Conservation (phyloP, 73 alveolate species). For the Durusdinium trenchii region DNA sequence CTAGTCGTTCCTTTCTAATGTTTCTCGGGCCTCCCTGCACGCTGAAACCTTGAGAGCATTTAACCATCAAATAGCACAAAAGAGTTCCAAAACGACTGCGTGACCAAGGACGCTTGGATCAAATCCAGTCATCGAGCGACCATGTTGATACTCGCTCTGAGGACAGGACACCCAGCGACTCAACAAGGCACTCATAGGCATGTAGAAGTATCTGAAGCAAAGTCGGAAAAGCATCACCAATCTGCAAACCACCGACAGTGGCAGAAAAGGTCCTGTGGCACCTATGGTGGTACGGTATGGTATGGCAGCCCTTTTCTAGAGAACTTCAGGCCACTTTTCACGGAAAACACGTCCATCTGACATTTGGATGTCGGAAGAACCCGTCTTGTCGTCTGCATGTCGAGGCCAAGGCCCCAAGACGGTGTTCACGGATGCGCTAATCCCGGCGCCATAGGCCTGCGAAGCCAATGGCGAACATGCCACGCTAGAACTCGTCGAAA, state of each 20-base stretch:
- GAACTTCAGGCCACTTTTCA: too few relatives aligned
- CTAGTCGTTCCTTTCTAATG: not conserved
- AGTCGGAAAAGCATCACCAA: not conserved
- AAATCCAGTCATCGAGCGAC: not conserved
- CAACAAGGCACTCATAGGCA: slow-evolving; percentile 90
- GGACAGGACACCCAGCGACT: slow-evolving; percentile 71
- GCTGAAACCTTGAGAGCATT: not conserved
- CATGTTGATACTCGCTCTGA: not conserved
- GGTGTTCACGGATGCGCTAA: slow-evolving; percentile 89
- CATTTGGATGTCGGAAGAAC: too few relatives aligned
- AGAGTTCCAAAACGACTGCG: too few relatives aligned
- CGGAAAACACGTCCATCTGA: too few relatives aligned
- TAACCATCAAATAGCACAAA: too few relatives aligned
- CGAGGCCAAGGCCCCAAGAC: slow-evolving; percentile 47
- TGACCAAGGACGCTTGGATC: not conserved
- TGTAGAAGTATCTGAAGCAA: slow-evolving; percentile 59
- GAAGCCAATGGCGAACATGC: not conserved
- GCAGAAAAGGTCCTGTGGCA: too few relatives aligned
- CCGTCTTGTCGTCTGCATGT: too few relatives aligned
- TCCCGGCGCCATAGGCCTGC: slow-evolving; percentile 83
- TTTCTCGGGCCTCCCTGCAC: slow-evolving; percentile 12
- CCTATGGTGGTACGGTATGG: too few relatives aligned
- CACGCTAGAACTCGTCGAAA: not conserved
- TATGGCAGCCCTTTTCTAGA: too few relatives aligned
- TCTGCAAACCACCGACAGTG: too few relatives aligned